Evolutionary conservation across 1,284 basidiomycete species (phyloP), one percentile per base, ranked within the genome.

Genomic region (Vanrija sp.): DNA sequence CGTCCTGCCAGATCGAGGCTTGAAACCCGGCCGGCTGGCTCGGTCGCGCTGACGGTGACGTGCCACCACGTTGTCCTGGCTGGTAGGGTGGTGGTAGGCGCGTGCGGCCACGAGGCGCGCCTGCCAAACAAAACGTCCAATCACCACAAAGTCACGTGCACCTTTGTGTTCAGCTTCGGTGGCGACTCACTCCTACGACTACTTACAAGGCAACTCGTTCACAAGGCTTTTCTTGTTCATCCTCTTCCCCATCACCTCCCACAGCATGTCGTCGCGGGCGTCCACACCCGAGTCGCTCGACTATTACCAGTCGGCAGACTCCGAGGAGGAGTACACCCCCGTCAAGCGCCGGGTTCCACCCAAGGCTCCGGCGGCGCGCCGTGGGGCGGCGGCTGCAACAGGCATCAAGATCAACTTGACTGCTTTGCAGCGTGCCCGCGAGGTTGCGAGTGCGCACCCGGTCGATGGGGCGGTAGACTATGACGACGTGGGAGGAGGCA

Each of bases 251-350:
- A 19, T 27, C 37, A 4, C 41, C 41, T 48, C 42, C 6, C 41
- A 15, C 43, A 15, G 15, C 39, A 74, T 74, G 72, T 72, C 71
- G 72, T 72, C 71, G 43, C 61, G 68, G 24, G 67, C 69, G 4
- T 56, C 62, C 1, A 72, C 72, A 8, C 69, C 69, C 22, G 71
- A 66, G n/a, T 74, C 72, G 12, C 63, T 74, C 39, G 72, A 74
- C 61, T 72, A 66, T 52, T 62, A 64, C 53, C 58, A 68, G 42
- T 74, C 72, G 19, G 68, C 63, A 3, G 49, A 38, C 15, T 64
- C 62, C 1, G 68, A 68, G 38, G 68, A 69, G 27, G 71, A 71
- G 47, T 71, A 72, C 49, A 49, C 46, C 16, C 64, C 66, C 4
- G 38, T 45, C 53, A 19, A 54, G 49, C 18, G 51, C 51, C 22